Percentiles rank a stretch among this genome's conserved stretches.
phyloP scores from a whole-genome alignment of 139 green algal species.

The Coelastrella sp. region DNA sequence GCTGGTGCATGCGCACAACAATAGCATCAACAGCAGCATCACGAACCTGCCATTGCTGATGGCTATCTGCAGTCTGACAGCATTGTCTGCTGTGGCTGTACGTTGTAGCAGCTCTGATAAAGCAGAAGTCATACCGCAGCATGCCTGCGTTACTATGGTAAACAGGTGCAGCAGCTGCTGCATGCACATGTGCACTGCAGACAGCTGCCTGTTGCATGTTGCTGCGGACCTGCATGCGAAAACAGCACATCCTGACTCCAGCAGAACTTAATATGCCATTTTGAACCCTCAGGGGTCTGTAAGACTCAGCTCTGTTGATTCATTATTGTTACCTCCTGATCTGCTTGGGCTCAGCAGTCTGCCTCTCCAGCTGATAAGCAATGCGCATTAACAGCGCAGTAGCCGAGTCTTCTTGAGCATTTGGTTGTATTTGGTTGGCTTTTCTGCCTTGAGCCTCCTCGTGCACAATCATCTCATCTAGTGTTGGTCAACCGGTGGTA shows the following conservation, averaged over 20 bases:
- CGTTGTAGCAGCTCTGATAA: background rate
- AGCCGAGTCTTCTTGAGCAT: too few relatives aligned
- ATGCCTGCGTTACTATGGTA: background rate
- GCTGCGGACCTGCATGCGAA: background rate
- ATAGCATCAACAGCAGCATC: constrained; percentile 11
- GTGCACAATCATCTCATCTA: too few relatives aligned
- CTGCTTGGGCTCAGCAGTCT: background rate
- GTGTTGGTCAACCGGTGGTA: too few relatives aligned
- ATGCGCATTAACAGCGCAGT: background rate
- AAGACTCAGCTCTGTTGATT: background rate
- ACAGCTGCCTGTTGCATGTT: background rate
- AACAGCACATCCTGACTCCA: background rate
- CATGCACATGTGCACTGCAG: background rate
- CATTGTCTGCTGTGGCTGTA: background rate
- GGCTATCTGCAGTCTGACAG: background rate
- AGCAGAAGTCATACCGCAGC: background rate
- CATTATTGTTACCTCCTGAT: background rate
- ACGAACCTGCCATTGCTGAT: constrained; percentile 6
- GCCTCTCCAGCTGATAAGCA: constrained; percentile 7
- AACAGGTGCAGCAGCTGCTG: background rate
- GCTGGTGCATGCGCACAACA: background rate
- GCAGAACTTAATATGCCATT: background rate
- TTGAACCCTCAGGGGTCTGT: background rate
- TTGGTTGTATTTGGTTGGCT: too few relatives aligned
- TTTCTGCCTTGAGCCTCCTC: too few relatives aligned